phyloP scores from a whole-genome alignment of 2,329 filamentous ascomycete species.

The Cercospora canescens region DNA sequence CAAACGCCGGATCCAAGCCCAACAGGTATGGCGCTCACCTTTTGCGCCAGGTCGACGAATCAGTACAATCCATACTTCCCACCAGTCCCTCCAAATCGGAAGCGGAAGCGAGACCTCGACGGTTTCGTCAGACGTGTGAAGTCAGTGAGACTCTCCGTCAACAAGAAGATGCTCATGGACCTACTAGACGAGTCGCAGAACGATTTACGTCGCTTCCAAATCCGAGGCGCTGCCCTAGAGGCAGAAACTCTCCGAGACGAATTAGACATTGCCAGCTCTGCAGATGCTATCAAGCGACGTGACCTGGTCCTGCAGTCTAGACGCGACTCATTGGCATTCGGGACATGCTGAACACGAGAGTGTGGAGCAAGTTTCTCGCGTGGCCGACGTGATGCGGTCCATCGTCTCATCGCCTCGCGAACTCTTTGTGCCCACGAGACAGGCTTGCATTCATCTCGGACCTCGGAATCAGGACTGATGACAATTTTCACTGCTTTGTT shows the following conservation, averaged over 20 bases:
- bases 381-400: background rate
- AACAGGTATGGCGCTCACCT: background rate
- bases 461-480: background rate
- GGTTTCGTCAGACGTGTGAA: slow-evolving; percentile 4
- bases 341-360: background rate
- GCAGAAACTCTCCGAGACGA: background rate
- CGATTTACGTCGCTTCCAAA: slow-evolving; percentile 9
- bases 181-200: slow-evolving; percentile 14
- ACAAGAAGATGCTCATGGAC: slow-evolving; percentile 9
- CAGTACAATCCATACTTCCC: slow-evolving; percentile 8
- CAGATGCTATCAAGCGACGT: slow-evolving; percentile 4
- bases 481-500: slow-evolving; percentile 10
- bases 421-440: slow-evolving; percentile 2
- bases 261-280: background rate
- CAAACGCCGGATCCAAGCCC: background rate
- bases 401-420: background rate
- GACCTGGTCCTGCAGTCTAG: background rate
- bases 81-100: background rate
- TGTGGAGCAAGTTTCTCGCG: background rate
- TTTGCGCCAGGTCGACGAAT: background rate
- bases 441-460: background rate
- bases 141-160: slow-evolving; percentile 8
- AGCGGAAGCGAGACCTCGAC: slow-evolving; percentile 8
- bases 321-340: background rate
- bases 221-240: slow-evolving; percentile 9